Evolutionary conservation across 495 filamentous ascomycete species (phyloP), one percentile per base, ranked within the genome.

Genomic region (Podospora appendiculata): DNA sequence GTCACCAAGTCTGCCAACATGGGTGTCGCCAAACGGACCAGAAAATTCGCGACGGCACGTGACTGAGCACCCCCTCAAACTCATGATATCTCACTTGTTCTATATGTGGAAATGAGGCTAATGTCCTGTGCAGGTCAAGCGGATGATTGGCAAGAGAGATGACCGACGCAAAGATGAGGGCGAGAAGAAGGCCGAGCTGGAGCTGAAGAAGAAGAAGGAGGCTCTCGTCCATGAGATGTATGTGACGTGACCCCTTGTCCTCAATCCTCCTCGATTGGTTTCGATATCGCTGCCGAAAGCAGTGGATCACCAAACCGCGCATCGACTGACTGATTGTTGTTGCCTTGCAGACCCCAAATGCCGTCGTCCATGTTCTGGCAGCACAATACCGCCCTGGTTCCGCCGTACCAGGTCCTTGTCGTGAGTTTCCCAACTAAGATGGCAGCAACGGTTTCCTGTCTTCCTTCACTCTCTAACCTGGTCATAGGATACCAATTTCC

Each of bases 351-450:
- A 35, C 80, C 86, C 10, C 86, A 91, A 69, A 83, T 87, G 49
- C 86, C 92, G 7, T 90, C 90, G 8, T 78, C 81, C 44, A 84
- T 98, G 70, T 98, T 96, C 83, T 96, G 95, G 73, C 80, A 89
- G 58, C 88, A 91, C 75, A 98, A 98, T 71, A 87, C 87, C 44
- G 87, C 89, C 32, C 81, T 98, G 47, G 80, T 85, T 17, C 93
- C 93, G 58, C 64, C 64, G 17, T 67, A 67, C 25, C 58, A 67
- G 51, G 47, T 67, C 41, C 55, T 67, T 2, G 62, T 67, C 19
- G 58, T 60, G 55, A 49, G 54, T 54, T 6, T 18, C 6, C 34
- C 40, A 8, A 9, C 9, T 2, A n/a, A 45, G 52, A 52, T 48
- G 33, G 19, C 14, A 17, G 12, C 33, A 25, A 32, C 47, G 0